Base-by-base conservation (phyloP, 345 rosid species). In the Euphorbia lathyris region DNA sequence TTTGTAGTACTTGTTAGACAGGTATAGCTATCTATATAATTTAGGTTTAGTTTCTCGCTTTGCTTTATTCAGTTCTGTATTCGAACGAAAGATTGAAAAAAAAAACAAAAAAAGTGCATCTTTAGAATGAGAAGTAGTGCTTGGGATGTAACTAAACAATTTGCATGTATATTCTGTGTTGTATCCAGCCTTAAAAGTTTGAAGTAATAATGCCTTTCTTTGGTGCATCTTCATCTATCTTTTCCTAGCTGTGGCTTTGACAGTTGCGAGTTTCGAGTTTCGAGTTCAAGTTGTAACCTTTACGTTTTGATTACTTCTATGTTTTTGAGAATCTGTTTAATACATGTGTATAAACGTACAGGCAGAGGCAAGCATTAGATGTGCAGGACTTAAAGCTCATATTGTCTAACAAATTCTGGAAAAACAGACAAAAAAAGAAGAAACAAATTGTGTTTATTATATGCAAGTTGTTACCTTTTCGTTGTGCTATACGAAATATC, bases 11-110 rank as follows among this genome's bases (percentile, higher is more conserved):
- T 63, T 50, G 68, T 63, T 71, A 72, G 82, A 76, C 61, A 72
- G 68, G 57, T 62, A 73, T 34, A 34, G 81, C 79, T 72, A 58
- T 67, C 50, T 55, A 47, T 66, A 68, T 67, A 32, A 26, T 66
- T 63, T 70, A 80, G 82, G 76, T 14, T 40, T 55, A 70, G 68
- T 43, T 56, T 73, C 65, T 66, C 68, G 68, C 61, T 55, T 16
- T 77, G 73, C 42, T 63, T 68, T 48, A 58, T 80, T 42, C 65
- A 59, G 74, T 67, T 74, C 68, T 82, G 88, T 84, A 80, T 80
- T 70, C 74, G 64, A 70, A 67, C 43, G n/a, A 61, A 57, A 27
- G 55, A 7, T 52, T 30, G 8, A 67, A 45, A 23, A 42, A 69
- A 65, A 29, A 67, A 45, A 23, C 32, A 69, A 65, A 29, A 42